Evolutionary conservation across 139 green algal genomes (phyloP).

Genomic region (Picochlorum sp.): DNA sequence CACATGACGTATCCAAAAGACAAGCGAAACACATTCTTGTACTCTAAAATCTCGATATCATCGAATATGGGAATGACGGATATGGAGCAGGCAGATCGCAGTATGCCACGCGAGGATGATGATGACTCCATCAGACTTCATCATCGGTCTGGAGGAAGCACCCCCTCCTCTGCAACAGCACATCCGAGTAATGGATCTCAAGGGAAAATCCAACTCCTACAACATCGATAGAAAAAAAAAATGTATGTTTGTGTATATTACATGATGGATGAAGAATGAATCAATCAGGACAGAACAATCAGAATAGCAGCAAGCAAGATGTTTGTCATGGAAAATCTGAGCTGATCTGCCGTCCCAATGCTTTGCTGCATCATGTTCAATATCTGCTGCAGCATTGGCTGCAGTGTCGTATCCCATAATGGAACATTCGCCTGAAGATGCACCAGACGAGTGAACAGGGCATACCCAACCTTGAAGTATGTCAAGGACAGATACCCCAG

Average conservation of each 20-base stretch:
- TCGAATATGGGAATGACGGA: slow-evolving; percentile 3
- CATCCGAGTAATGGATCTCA: too few species aligned
- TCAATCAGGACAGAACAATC: not conserved
- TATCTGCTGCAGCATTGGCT: slow-evolving; percentile 5
- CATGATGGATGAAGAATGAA: not conserved
- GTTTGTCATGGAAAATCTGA: slow-evolving; percentile 6
- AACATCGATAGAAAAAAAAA: too few species aligned
- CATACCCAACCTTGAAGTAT: slow-evolving; percentile 11
- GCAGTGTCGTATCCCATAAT: not conserved
- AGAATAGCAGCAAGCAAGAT: slow-evolving; percentile 2
- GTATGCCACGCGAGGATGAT: not conserved
- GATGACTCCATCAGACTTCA: not conserved
- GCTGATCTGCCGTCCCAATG: slow-evolving; percentile 8
- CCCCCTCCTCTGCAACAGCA: too few species aligned
- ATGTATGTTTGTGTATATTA: too few species aligned
- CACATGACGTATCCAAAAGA: slow-evolving; percentile 43
- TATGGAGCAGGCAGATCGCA: not conserved
- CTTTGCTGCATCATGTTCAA: slow-evolving; percentile 9
- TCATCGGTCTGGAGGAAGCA: too few species aligned
- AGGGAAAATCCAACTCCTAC: too few species aligned
- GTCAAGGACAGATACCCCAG: not conserved
- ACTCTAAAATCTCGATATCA: slow-evolving; percentile 10
- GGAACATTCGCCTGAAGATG: not conserved
- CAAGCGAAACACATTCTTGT: slow-evolving; percentile 6
- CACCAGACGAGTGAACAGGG: slow-evolving; percentile 2